Evolutionary conservation across 2,329 filamentous ascomycete genomes (phyloP), one percentile per base, ranked within the genome.

Genomic region (Aspergillus viridinutans): DNA sequence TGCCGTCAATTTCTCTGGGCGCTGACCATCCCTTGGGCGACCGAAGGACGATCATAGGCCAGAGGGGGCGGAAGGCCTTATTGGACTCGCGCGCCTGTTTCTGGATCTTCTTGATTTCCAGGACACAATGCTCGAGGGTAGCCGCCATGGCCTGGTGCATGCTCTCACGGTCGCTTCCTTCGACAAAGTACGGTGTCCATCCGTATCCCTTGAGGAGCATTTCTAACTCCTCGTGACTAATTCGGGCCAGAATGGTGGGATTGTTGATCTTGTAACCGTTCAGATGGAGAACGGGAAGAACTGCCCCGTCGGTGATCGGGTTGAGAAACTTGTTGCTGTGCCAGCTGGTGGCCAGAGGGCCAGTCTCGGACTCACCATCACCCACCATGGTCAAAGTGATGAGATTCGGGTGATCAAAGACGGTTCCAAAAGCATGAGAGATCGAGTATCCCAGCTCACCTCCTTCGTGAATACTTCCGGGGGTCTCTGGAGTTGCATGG

Each of bases 191-290:
- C 8, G 89, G 89, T 50, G 85, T 83, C 85, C 87, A 92, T 62
- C 89, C 89, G 66, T 91, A 92, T 29, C 89, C 89, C 45, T 83
- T 61, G 72, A 92, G 89, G 20, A 92, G 78, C 25, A 81, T 77
- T 64, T 85, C 81, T 5, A 92, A 79, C 74, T 92, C 89, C 60
- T 88, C 83, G 70, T 91, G 88, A 47, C 84, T 83, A 67, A 92
- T 87, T 62, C 89, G 85, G 14, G 89, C 85, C 17, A 92, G 81
- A 0, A 92, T 69, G 4, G 86, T 92, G 8, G 88, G 88, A 72
- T 90, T 90, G 78, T 90, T 90, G 78, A 92, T 92, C 79, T 92
- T 92, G 81, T 92, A 92, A 49, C 89, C 89, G 65, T 92, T 92
- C 35, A 92, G 79, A 71, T 92, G 88, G 10, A 92, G 80, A 5